Conservation (phyloP, 495 filamentous ascomycete species). For the Chaetomium fimeti region DNA sequence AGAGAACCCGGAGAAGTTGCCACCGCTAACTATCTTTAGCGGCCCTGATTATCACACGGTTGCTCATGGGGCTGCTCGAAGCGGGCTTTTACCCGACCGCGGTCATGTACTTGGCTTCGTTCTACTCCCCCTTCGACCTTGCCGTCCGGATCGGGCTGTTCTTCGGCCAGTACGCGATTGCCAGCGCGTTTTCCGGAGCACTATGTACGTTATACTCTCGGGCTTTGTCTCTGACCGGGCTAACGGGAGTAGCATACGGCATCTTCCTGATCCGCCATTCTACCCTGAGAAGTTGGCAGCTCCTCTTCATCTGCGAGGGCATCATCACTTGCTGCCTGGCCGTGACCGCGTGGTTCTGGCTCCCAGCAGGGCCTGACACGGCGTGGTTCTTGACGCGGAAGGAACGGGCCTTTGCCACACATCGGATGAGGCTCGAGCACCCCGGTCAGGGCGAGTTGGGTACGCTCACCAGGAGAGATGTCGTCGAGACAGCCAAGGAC, state of each 20-base stretch:
- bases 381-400: background rate
- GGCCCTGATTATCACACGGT: background rate
- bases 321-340: background rate
- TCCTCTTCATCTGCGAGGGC: background rate
- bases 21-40: background rate
- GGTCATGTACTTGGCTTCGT: background rate
- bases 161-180: background rate
- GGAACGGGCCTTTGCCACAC: background rate
- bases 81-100: conserved; percentile 1
- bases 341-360: background rate
- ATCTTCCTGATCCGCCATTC: background rate
- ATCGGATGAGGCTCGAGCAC: background rate
- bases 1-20: background rate
- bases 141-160: background rate
- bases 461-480: background rate
- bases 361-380: background rate
- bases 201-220: background rate
- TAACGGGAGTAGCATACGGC: background rate
- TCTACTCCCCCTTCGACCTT: background rate
- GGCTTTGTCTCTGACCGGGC: background rate
- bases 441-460: background rate
- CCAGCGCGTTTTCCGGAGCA: background rate
- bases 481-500: background rate
- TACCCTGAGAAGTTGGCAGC: background rate
- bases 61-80: background rate